These are phyloP conservation scores for Pythium periplocum DNA, from an alignment of 352 stramenopile genomes.

Conservation along the genomic window DNA sequence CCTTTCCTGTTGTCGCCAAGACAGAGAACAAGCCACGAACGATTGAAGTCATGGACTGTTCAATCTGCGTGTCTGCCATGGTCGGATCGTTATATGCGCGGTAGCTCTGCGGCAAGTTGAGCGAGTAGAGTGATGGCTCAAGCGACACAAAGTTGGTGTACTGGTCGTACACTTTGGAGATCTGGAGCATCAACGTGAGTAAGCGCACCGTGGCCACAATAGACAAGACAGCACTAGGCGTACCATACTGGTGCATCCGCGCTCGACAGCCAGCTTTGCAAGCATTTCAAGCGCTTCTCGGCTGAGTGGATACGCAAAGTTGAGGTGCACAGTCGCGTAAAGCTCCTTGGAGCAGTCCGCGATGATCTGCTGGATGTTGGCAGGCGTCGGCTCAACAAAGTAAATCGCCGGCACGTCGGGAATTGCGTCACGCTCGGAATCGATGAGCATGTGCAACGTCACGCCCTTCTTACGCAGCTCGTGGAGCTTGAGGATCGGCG, in stretches of 20 bases:
- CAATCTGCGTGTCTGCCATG: constrained; percentile 71
- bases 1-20: constrained; percentile 87
- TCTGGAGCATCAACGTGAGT: constrained; percentile 17
- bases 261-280: constrained; percentile 70
- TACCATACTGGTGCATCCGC: constrained; percentile 75
- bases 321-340: constrained; percentile 92
- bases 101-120: constrained; percentile 93
- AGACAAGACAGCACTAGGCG: neutral
- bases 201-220: neutral
- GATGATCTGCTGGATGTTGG: constrained; percentile 95
- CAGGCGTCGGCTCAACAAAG: constrained; percentile 93
- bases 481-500: constrained; percentile 95
- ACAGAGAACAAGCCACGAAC: constrained; percentile 90
- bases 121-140: constrained; percentile 92
- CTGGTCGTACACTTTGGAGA: constrained; percentile 96
- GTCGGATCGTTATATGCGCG: constrained; percentile 90
- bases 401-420: constrained; percentile 97
- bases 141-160: constrained; percentile 97
- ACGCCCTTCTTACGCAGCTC: constrained; percentile 95
- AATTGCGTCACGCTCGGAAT: constrained; percentile 93
- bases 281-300: constrained; percentile 86
- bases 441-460: constrained; percentile 96
- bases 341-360: constrained; percentile 91
- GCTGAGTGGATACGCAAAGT: constrained; percentile 91
- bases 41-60: constrained; percentile 67